A percentile compares a stretch with the other conserved stretches of the same genome.
phyloP scores from a whole-genome alignment of 2,329 filamentous ascomycete species.

The Phialophora expanda region DNA sequence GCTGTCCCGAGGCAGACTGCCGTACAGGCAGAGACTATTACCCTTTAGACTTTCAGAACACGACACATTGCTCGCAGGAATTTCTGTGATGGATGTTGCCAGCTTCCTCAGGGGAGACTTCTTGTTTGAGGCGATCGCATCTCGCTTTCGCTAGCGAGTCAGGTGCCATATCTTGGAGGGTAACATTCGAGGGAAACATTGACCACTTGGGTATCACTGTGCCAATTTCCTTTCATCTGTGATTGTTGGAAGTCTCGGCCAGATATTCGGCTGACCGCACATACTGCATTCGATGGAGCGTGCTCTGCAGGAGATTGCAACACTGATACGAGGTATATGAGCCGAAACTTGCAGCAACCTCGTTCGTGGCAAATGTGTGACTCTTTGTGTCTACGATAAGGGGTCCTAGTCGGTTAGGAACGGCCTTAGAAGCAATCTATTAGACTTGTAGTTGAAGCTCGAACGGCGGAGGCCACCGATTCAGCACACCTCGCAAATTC shows the following conservation, averaged over 20 bases:
- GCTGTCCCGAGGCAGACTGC: not conserved
- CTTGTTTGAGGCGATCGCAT: not conserved
- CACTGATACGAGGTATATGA: no score
- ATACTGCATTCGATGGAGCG: not conserved
- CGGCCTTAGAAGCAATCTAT: not conserved
- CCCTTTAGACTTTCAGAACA: not conserved
- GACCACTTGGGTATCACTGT: not conserved
- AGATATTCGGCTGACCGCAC: not conserved
- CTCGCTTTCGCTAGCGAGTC: not conserved
- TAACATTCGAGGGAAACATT: not conserved
- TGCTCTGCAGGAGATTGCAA: not conserved
- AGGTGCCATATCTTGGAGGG: not conserved
- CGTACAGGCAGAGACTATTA: not conserved
- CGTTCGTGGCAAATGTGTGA: not conserved
- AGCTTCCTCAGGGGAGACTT: not conserved
- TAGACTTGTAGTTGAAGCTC: not conserved
- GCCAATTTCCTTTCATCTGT: not conserved
- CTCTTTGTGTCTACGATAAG: not conserved
- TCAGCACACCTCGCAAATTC: not conserved
- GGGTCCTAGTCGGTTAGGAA: no score
- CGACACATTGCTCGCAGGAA: not conserved
- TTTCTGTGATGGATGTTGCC: not conserved
- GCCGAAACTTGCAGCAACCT: not conserved
- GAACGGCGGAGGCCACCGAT: not conserved
- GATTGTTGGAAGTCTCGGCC: not conserved